Evolutionary conservation across 2,329 filamentous ascomycete genomes (phyloP), one percentile per base, ranked within the genome.

Genomic region (Torrubiella hemipterigena): DNA sequence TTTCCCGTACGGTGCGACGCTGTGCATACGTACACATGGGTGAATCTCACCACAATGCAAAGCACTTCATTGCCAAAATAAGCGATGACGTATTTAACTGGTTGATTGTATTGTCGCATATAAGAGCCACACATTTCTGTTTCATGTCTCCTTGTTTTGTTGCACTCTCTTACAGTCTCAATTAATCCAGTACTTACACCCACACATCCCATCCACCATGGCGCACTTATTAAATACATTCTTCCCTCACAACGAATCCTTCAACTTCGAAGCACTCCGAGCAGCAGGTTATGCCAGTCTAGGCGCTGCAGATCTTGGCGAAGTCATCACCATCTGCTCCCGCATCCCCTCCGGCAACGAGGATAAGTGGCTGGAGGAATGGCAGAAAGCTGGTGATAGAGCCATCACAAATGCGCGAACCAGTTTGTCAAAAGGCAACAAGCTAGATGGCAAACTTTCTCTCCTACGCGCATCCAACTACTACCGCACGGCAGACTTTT

Each of bases 271-370:
- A 19, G 31, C 31, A 10, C 31, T 33, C 7, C 31, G 31, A 17
- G 31, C 31, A 9, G 31, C 31, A 20, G 31, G 31, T 11, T 33
- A 33, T 15, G 29, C 24, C 31, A 33, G 29, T 25, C 29, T 28
- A 17, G 31, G 31, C 14, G 31, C 24, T 12, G 31, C 31, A 7
- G 31, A 33, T 25, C 19, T 33, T 13, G 31, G 24, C 19, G 31
- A 33, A 17, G 31, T 33, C 19, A 25, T 33, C 8, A 26, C 31
- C 10, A 29, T 33, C 12, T 33, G 31, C 31, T 16, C 31, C 18
- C 10, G 6, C 6, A 29, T 33, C 13, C 25, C 24, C 17, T 26
- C 31, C 10, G 31, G 31, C 18, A 29, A 33, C 20, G 31, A 33
- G 13, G 26, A 33, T 19, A 26, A 29, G 12, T 33, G 27, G 31